Evolutionary conservation across 345 rosid species (phyloP), one percentile per base, ranked within the genome.

Genomic region (Fremontodendron californicum): DNA sequence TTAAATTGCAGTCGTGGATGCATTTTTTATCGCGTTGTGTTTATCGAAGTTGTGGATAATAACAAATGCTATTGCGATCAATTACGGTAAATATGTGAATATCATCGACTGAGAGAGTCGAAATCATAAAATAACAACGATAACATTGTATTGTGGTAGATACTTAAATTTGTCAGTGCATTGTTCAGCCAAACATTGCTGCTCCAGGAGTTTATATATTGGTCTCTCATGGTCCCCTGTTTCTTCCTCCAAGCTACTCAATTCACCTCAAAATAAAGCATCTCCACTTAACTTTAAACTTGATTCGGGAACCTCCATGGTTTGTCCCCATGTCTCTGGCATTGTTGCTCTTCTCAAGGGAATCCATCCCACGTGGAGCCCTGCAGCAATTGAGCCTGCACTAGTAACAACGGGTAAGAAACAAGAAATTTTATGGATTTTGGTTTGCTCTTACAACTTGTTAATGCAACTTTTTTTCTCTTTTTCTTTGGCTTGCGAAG

Each of bases 191-290:
- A 25, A 90, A 89, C 80, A 78, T 89, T 81, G 88, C 85, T 63
- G 92, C 90, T 75, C 92, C 92, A 5, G 92, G 92, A 60, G 92
- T 87, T 65, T 83, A 84, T 52, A 81, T 89, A 78, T 66, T 87
- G 52, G 92, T 89, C 27, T 81, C 48, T 76, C 92, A 8, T 89
- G 88, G 89, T 83, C 90, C 2, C 92, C 92, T 15, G 84, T 83
- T 61, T 75, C 85, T 19, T 73, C 79, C 13, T 18, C 25, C 23
- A 15, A 4, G 6, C 29, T 18, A n/a, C 1, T 48, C 0, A 61
- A 74, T 57, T 25, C 5, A 9, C 51, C 25, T n/a, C 57, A 12
- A 66, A 62, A 73, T 5, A 54, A 69, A 1, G 37, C 2, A 11
- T 15, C 63, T 18, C 64, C 78, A 27, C 45, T 82, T 29, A 73